phyloP scores from a whole-genome alignment of 352 stramenopile genomes.

The Phytophthora parvispora region DNA sequence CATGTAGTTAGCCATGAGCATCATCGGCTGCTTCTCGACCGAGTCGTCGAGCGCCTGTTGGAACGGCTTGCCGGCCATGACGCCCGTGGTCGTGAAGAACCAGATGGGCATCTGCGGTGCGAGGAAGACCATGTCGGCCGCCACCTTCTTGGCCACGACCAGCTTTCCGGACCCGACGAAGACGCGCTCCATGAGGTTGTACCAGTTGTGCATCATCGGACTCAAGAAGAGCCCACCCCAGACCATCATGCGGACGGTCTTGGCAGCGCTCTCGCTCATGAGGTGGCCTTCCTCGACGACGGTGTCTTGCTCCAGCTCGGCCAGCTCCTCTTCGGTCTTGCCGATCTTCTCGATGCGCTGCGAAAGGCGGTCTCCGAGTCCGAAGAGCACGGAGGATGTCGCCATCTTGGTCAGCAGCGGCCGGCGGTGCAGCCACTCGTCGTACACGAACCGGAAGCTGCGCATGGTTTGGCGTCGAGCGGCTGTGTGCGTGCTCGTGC shows the following conservation, averaged over 20 bases:
- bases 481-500: not conserved
- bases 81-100: constrained; percentile 37
- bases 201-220: constrained; percentile 91
- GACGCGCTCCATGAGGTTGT: constrained; percentile 77
- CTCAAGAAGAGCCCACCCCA: constrained; percentile 88
- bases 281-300: constrained; percentile 2
- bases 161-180: constrained; percentile 23
- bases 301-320: constrained; percentile 7
- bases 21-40: constrained; percentile 31
- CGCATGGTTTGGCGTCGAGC: constrained; percentile 18
- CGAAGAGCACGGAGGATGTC: constrained; percentile 66
- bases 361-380: constrained; percentile 60
- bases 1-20: constrained; percentile 43
- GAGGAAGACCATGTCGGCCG: constrained; percentile 35
- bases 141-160: constrained; percentile 32
- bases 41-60: constrained; percentile 24
- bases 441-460: constrained; percentile 54
- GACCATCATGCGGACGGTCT: constrained; percentile 68
- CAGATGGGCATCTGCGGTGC: constrained; percentile 37
- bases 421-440: constrained; percentile 48
- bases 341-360: constrained; percentile 49
- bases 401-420: constrained; percentile 71
- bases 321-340: constrained; percentile 1
- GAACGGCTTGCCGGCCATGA: constrained; percentile 29
- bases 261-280: constrained; percentile 13